Percentiles rank a stretch among this genome's conserved stretches.
These are phyloP conservation scores for Helichrysum umbraculigerum DNA, from an alignment of 129 eudicot species.

Conservation along the genomic window DNA sequence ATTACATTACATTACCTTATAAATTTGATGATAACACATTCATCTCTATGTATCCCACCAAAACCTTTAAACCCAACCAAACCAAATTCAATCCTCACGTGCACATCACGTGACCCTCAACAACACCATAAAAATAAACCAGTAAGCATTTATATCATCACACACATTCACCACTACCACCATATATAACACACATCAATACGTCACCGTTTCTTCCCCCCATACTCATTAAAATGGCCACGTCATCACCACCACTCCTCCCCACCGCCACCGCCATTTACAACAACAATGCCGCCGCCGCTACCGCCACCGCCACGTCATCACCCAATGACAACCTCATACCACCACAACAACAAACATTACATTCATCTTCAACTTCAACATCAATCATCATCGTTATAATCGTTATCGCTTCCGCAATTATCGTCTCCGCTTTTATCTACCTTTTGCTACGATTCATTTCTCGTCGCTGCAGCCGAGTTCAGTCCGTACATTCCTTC, in stretches of 20 bases:
- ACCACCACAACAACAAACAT: conserved; percentile 19
- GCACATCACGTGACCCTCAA: conserved; percentile 34
- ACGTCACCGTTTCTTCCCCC: conserved; percentile 29
- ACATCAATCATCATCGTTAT: conserved; percentile 47
- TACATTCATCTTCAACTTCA: conserved; percentile 26
- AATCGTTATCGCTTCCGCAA: conserved; percentile 60
- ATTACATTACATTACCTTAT: too few species aligned
- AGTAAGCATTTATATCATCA: conserved; percentile 36
- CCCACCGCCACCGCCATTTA: conserved; percentile 12
- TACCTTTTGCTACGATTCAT: conserved; percentile 67
- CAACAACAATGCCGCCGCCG: conserved; percentile 24
- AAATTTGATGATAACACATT: too few species aligned
- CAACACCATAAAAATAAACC: conserved; percentile 27
- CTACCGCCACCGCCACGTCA: neutral
- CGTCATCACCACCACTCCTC: conserved; percentile 31
- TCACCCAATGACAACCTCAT: conserved; percentile 1
- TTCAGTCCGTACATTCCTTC: conserved; percentile 23
- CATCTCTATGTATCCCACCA: conserved; percentile 14
- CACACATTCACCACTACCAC: conserved; percentile 29
- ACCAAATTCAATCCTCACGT: conserved; percentile 29
- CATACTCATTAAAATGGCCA: conserved; percentile 11
- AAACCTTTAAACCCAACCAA: conserved; percentile 31
- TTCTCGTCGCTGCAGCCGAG: conserved; percentile 58
- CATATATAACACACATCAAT: neutral
- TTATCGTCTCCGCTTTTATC: conserved; percentile 64